phyloP scores from a whole-genome alignment of 768 basidiomycete species.

The Russula earlei region DNA sequence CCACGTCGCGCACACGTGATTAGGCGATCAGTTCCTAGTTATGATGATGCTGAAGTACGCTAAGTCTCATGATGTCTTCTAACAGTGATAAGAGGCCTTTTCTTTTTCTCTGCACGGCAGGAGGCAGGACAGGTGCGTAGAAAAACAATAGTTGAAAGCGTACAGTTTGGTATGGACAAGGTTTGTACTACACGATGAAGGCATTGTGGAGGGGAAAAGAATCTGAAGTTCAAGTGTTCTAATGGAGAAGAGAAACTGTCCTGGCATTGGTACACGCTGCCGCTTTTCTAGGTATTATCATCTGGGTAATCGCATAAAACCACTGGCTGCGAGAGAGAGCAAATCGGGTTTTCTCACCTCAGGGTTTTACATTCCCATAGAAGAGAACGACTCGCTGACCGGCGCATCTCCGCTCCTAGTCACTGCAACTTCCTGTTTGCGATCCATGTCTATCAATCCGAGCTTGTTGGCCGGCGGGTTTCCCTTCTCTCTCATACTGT shows the following conservation, averaged over 20 bases:
- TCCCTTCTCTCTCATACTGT: background rate
- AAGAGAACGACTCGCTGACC: slow-evolving; percentile 2
- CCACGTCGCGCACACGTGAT: no score
- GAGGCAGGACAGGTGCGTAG: background rate
- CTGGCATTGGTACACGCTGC: no score
- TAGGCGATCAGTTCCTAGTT: no score
- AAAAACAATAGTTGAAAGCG: background rate
- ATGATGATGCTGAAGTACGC: no score
- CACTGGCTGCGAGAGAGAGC: no score
- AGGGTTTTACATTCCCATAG: background rate
- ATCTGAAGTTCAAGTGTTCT: background rate
- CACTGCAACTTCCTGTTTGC: background rate
- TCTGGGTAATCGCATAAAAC: background rate
- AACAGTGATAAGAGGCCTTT: background rate
- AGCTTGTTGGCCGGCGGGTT: background rate
- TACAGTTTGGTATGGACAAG: background rate
- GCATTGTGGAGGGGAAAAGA: background rate
- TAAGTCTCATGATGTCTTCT: background rate
- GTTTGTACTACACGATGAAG: background rate
- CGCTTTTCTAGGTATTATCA: no score
- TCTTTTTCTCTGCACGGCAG: background rate
- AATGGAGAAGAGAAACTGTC: no score
- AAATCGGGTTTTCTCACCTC: background rate
- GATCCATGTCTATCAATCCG: slow-evolving; percentile 9
- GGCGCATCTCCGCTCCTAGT: background rate